Evolutionary conservation across 1,139 yeast species (phyloP).

Genomic region (Nakaseomyces kungkrabaensis): DNA sequence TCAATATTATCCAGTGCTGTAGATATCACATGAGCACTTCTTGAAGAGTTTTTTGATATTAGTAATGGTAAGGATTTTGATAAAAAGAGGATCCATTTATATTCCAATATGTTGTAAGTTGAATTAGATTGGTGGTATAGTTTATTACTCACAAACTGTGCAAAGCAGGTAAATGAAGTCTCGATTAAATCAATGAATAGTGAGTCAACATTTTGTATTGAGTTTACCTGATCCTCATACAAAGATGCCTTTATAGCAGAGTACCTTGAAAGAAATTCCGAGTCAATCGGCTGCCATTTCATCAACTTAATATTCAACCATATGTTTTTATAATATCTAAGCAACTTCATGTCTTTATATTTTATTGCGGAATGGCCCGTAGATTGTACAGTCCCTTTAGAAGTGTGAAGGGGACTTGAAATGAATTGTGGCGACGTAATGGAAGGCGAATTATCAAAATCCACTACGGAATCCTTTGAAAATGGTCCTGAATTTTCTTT

Average conservation of each 20-base stretch:
- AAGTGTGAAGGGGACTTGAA: constrained; percentile 18
- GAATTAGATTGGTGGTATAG: constrained; percentile 28
- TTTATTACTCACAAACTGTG: constrained; percentile 29
- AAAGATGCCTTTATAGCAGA: constrained; percentile 19
- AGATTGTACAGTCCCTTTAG: constrained; percentile 11
- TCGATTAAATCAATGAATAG: constrained; percentile 26
- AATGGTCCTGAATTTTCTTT: constrained; percentile 10
- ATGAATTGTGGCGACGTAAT: constrained; percentile 26
- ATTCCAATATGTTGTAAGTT: constrained; percentile 23
- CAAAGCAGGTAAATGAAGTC: constrained; percentile 29
- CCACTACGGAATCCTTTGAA: constrained; percentile 11
- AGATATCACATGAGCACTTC: constrained; percentile 17
- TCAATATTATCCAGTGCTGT: constrained; percentile 26
- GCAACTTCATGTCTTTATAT: constrained; percentile 24
- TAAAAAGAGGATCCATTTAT: constrained; percentile 27
- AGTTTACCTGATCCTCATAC: constrained; percentile 11
- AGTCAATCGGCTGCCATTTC: constrained; percentile 21
- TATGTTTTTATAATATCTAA: constrained; percentile 27
- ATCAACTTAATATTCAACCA: constrained; percentile 28
- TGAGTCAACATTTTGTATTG: constrained; percentile 12
- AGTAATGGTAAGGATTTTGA: constrained; percentile 26
- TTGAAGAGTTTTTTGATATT: constrained; percentile 19
- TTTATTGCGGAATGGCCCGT: constrained; percentile 12
- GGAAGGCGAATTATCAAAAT: constrained; percentile 21
- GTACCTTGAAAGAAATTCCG: constrained; percentile 23